phyloP scores from a whole-genome alignment of 2,329 filamentous ascomycete species.

The Elsinoe ampelina region DNA sequence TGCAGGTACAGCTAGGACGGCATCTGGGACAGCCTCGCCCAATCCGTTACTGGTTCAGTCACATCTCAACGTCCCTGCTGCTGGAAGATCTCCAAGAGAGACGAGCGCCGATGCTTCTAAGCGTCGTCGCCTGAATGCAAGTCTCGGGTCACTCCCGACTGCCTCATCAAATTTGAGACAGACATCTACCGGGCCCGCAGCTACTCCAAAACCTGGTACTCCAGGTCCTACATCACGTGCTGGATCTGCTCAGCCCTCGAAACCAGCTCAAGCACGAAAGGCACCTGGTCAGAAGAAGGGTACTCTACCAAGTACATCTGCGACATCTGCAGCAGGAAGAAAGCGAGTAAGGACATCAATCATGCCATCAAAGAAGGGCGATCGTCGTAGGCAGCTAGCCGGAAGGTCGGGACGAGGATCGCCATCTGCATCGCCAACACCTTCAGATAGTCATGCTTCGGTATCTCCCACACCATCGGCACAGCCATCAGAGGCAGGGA shows the following conservation, averaged over 20 bases:
- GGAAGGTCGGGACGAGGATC: slow-evolving; percentile 21
- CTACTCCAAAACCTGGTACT: slow-evolving; percentile 54
- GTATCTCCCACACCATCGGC: slow-evolving; percentile 26
- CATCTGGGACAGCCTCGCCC: slow-evolving; percentile 14
- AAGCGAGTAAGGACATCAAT: slow-evolving; percentile 16
- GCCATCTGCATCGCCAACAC: slow-evolving; percentile 24
- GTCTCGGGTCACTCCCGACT: slow-evolving; percentile 39
- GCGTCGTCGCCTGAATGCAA: slow-evolving; percentile 47
- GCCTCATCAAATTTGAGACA: slow-evolving; percentile 49
- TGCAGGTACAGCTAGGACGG: slow-evolving; percentile 15
- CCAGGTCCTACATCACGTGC: slow-evolving; percentile 40
- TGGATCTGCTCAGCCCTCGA: slow-evolving; percentile 48
- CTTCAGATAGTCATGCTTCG: slow-evolving; percentile 21
- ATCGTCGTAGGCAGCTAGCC: slow-evolving; percentile 28
- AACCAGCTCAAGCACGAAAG: slow-evolving; percentile 22
- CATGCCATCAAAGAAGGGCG: slow-evolving; percentile 19
- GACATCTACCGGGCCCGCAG: slow-evolving; percentile 50
- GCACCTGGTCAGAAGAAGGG: slow-evolving; percentile 36
- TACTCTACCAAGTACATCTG: slow-evolving; percentile 37
- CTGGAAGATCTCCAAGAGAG: slow-evolving; percentile 25
- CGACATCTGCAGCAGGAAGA: slow-evolving; percentile 19
- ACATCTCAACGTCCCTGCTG: slow-evolving; percentile 16
- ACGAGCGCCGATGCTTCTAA: slow-evolving; percentile 43
- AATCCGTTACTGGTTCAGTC: slow-evolving; percentile 18
- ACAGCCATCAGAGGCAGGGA: slow-evolving; percentile 23